Percentiles rank a stretch among this genome's conserved stretches.
Conservation (phyloP, 1,284 basidiomycete genomes). For the Mrakiaceae sp. region DNA sequence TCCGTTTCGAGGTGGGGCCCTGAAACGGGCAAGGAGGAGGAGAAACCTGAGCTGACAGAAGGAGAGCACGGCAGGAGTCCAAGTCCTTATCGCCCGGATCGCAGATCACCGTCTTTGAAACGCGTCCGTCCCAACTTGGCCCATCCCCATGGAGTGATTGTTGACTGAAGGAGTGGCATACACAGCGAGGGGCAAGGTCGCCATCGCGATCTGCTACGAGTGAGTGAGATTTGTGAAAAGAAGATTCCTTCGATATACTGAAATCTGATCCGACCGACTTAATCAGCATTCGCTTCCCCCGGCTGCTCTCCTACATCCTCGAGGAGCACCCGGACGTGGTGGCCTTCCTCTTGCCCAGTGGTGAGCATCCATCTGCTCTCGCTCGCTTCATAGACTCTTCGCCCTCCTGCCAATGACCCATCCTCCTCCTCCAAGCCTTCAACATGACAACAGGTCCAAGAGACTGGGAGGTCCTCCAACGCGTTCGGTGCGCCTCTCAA, state of each 20-base stretch:
- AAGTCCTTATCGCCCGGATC: slow-evolving; percentile 36
- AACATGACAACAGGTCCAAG: slow-evolving; percentile 32
- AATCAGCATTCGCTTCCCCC: slow-evolving; percentile 31
- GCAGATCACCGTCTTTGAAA: slow-evolving; percentile 35
- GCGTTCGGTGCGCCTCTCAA: slow-evolving; percentile 19
- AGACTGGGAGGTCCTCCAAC: slow-evolving; percentile 31
- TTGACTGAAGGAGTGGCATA: neutral
- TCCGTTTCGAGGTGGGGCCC: slow-evolving; percentile 35
- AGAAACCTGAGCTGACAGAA: slow-evolving; percentile 18
- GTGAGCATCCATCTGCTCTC: too few relatives aligned
- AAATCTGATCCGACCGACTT: neutral
- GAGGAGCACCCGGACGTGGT: slow-evolving; percentile 21
- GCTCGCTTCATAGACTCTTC: neutral
- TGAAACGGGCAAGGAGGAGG: neutral
- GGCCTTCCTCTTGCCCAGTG: slow-evolving; percentile 18
- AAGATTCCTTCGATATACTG: neutral
- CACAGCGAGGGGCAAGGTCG: slow-evolving; percentile 62
- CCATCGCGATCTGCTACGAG: slow-evolving; percentile 84
- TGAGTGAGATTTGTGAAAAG: neutral
- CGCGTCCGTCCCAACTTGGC: slow-evolving; percentile 24
- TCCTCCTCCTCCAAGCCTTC: slow-evolving; percentile 20
- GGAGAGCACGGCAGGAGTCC: slow-evolving; percentile 27
- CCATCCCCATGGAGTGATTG: neutral
- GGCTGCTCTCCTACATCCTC: slow-evolving; percentile 13
- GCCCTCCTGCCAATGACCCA: slow-evolving; percentile 8